Evolutionary conservation across 169 alveolate species (phyloP), one percentile per base, ranked within the genome.

Genomic region (Plasmodium knowlesi): DNA sequence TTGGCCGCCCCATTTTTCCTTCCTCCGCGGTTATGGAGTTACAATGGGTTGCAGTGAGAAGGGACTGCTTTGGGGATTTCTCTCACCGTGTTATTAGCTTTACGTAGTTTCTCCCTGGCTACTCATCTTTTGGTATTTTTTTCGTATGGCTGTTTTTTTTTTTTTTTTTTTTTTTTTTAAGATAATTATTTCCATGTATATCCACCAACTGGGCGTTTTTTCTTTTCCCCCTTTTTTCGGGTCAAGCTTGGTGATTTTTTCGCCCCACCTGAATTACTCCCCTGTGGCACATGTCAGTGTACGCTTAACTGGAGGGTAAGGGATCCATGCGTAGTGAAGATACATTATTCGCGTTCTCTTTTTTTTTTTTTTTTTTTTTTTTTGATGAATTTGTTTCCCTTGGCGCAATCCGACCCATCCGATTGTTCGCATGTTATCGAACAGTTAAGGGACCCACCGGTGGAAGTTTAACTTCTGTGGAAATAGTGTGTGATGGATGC

Each of bases 1-100:
- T 74, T 16, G 57, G 14, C 37, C 28, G 57, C 30, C 71, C 32
- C 93, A 85, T 85, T 19, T 72, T 84, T 22, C 22, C 22, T 22
- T 30, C 5, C 50, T 39, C 39, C 73, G 86, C 37, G 86, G 73
- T 2, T 5, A 10, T 3, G 61, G 8, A 2, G 54, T n/a, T 43
- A 10, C 54, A 12, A 43, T 2, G 54, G 8, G 8, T 10, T 43
- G 54, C 54, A 43, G 54, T 43, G 54, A 3, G 3, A 2, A 43
- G 54, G 54, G 3, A 12, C 61, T 50, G 25, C 61, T 19, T 12
- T 50, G 2, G 22, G 61, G 61, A 22, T 5, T 16, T 22, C 3
- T 16, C 54, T 43, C 61, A 12, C 61, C 25, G 22, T 16, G 61
- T 50, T 2, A 16, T 50, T 16, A 50, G 61, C 22, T 22, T 14